Percentiles rank a stretch among this genome's conserved stretches.
Conservation (phyloP, 2,329 filamentous ascomycete genomes). For the Teratosphaeriaceae sp. region DNA sequence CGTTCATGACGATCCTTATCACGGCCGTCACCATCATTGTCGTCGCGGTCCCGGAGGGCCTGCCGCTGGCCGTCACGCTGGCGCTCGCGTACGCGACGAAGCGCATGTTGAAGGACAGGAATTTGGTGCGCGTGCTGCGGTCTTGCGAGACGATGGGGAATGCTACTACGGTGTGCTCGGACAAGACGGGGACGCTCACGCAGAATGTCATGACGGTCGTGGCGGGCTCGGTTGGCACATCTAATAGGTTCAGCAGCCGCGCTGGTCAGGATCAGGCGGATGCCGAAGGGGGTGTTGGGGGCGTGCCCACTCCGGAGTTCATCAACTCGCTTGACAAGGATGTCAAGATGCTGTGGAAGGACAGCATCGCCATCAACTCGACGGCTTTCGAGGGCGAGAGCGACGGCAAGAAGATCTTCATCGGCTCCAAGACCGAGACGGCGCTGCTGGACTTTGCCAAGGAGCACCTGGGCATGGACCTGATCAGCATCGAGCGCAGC, state of each 20-base stretch:
- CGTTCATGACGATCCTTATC: conserved; percentile 57
- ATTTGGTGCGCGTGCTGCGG: conserved; percentile 59
- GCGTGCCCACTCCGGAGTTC: conserved; percentile 49
- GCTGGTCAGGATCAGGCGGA: conserved; percentile 23
- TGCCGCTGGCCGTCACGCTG: conserved; percentile 61
- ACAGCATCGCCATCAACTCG: conserved; percentile 62
- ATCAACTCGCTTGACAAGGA: conserved; percentile 45
- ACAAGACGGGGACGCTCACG: conserved; percentile 70
- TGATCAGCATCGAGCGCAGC: conserved; percentile 54
- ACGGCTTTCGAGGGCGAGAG: conserved; percentile 62
- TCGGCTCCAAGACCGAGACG: conserved; percentile 73
- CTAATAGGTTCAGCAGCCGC: conserved; percentile 48
- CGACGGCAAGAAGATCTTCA: conserved; percentile 53
- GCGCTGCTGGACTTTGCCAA: conserved; percentile 64
- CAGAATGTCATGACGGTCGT: conserved; percentile 74
- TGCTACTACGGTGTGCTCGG: conserved; percentile 69
- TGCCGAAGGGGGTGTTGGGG: conserved; percentile 35
- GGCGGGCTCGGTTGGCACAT: conserved; percentile 59
- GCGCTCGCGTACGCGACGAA: conserved; percentile 62
- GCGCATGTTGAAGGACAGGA: conserved; percentile 63
- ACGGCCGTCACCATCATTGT: conserved; percentile 61
- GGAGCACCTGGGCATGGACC: conserved; percentile 58
- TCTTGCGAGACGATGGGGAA: conserved; percentile 69
- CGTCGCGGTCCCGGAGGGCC: conserved; percentile 61
- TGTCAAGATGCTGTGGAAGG: conserved; percentile 51